Evolutionary conservation across 805 yeast genomes (phyloP), one percentile per base, ranked within the genome.

Genomic region (Lachancea cidri): DNA sequence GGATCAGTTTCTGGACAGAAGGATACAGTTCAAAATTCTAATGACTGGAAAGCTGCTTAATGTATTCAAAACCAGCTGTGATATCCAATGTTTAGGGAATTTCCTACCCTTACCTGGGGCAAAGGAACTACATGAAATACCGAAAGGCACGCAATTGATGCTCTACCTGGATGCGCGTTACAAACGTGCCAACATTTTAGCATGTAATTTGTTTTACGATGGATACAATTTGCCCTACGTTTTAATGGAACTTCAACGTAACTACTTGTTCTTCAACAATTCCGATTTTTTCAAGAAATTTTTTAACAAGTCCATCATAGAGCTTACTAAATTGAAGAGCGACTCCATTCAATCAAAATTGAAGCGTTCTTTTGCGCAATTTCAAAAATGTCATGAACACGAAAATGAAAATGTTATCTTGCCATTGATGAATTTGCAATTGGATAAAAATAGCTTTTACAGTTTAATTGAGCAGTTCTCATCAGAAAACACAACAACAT

Each of bases 31-130:
- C 36, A 82, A 83, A 59, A 72, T 91, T 0, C 65, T 91, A 17
- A 67, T 79, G 38, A 86, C 96, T 0, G 99, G 99, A 1, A 89
- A 87, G 61, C 81, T 81, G 51, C 65, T 88, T 42, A 85, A 86
- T 53, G 81, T 91, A 2, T 69, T 29, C 31, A 65, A 43, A 62
- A 63, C 44, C 58, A 69, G 56, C 46, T 57, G 44, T 29, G 53
- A 50, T 11, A 17, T 54, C 4, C 39, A 33, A n/a, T 32, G 7
- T 7, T 15, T 30, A n/a, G 19, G 4, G 18, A 35, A 14, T 14
- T 15, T 39, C 6, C 16, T 22, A 13, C 42, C 39, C 11, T 17
- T 16, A n/a, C n/a, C n/a, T n/a, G n/a, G 9, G 25, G 32, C 8
- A 25, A 15, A 3, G 24, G 22, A 6, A 9, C 53, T 33, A 5